Conservation (phyloP, 2,329 filamentous ascomycete genomes). For the Endocalyx cinctus region DNA sequence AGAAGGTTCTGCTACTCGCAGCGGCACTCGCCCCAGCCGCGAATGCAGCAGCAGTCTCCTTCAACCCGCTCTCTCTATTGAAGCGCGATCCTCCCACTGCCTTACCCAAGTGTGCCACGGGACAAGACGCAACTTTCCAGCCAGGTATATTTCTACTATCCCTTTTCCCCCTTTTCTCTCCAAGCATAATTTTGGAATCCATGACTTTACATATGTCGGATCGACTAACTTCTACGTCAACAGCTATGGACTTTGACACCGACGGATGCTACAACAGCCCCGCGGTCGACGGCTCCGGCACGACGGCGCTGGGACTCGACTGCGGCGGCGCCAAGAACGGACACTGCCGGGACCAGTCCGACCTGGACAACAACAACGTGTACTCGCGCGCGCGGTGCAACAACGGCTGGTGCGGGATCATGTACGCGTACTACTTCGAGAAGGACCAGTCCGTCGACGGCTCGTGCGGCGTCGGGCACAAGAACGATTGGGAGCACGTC, state of each 20-base stretch:
- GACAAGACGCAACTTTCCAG: slow-evolving; percentile 13
- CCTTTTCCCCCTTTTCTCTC: too few relatives aligned
- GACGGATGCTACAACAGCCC: slow-evolving; percentile 29
- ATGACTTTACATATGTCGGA: background rate
- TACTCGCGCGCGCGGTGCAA: slow-evolving; percentile 36
- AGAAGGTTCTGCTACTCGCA: background rate
- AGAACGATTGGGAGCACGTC: slow-evolving; percentile 23
- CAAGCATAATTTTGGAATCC: background rate
- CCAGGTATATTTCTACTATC: slow-evolving; percentile 11
- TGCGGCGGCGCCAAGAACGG: slow-evolving; percentile 1
- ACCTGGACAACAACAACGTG: slow-evolving; percentile 31
- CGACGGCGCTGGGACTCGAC: slow-evolving; percentile 18
- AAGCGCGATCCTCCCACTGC: slow-evolving; percentile 5
- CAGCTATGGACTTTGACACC: slow-evolving; percentile 22
- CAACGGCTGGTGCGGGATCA: slow-evolving; percentile 33
- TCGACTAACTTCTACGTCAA: background rate
- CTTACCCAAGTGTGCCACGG: slow-evolving; percentile 4
- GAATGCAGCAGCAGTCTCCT: background rate
- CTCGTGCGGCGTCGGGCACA: slow-evolving; percentile 23
- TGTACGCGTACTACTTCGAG: slow-evolving; percentile 39
- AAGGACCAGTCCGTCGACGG: slow-evolving; percentile 26
- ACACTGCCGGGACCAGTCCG: background rate
- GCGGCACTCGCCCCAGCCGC: background rate
- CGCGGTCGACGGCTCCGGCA: slow-evolving; percentile 22
- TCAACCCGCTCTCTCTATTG: background rate